Evolutionary conservation across 768 basidiomycete genomes (phyloP).

Genomic region (Termitomyces sp.): DNA sequence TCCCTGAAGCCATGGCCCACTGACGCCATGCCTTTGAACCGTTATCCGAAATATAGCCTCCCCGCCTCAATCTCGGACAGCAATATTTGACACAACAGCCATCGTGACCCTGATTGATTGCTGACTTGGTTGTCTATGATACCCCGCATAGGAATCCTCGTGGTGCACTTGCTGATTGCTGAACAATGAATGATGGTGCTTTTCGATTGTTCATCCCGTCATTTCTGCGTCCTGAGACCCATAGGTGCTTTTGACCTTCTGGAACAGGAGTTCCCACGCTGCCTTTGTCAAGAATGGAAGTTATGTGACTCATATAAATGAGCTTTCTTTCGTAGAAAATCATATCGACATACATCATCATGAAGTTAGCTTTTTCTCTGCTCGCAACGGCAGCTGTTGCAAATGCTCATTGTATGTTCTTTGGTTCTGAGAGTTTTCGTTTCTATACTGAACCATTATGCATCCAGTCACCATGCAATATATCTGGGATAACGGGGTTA

Average conservation of each 20-base stretch:
- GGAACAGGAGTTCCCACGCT: background rate
- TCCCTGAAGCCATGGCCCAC: background rate
- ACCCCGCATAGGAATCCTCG: background rate
- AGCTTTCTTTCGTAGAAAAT: background rate
- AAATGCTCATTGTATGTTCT: constrained; percentile 26
- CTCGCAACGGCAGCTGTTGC: constrained; percentile 23
- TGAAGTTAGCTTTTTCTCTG: constrained; percentile 27
- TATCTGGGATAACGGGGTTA: constrained; percentile 43
- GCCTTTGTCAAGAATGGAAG: background rate
- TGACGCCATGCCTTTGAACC: background rate
- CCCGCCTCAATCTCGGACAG: constrained; percentile 17
- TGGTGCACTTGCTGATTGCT: background rate
- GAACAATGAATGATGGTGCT: background rate
- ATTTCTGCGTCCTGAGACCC: background rate
- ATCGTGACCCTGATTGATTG: constrained; percentile 9
- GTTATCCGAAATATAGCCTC: constrained; percentile 10
- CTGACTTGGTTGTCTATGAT: background rate
- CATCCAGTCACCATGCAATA: constrained; percentile 43
- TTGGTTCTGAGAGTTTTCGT: background rate
- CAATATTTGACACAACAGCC: constrained; percentile 10
- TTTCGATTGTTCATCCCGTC: background rate
- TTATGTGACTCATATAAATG: background rate
- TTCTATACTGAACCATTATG: background rate
- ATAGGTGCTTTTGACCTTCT: background rate
- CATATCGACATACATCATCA: constrained; percentile 10